Percentiles rank a stretch among this genome's conserved stretches.
These are phyloP conservation scores for Citrus trifoliata DNA, from an alignment of 345 rosid species.

Conservation along the genomic window DNA sequence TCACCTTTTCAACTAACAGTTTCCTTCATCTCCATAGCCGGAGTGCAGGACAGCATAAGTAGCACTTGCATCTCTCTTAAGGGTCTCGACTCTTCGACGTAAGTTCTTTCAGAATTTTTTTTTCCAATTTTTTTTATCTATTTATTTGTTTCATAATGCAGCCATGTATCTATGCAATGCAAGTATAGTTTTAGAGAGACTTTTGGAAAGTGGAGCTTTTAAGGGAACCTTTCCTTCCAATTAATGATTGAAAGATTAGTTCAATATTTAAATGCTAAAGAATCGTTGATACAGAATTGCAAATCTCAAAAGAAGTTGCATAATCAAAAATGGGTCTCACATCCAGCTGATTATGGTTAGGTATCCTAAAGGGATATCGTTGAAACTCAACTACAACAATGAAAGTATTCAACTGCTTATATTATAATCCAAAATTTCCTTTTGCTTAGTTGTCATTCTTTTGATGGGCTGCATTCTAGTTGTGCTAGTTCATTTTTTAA, in stretches of 20 bases:
- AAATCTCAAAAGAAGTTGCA: background rate
- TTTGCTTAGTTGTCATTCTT: too few species aligned
- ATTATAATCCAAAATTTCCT: background rate
- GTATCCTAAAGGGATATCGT: background rate
- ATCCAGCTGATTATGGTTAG: background rate
- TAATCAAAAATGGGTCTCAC: background rate
- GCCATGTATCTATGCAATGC: too few species aligned
- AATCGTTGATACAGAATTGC: background rate
- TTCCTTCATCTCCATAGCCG: background rate
- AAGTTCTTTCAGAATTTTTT: too few species aligned
- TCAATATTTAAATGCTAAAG: background rate
- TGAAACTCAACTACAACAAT: background rate
- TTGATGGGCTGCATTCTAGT: too few species aligned
- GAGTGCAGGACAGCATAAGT: too few species aligned
- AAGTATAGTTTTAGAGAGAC: background rate
- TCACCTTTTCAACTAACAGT: background rate
- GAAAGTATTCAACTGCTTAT: background rate
- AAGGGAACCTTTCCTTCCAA: background rate
- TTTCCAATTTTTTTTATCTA: too few species aligned
- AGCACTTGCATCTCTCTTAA: too few species aligned
- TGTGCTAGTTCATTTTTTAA: too few species aligned
- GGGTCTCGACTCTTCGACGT: too few species aligned
- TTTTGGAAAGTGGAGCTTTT: background rate
- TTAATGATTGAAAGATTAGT: conserved; percentile 3
- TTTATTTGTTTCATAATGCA: too few species aligned